Evolutionary conservation across 257 asterid species (phyloP).

Genomic region (Nicotiana noctiflora): DNA sequence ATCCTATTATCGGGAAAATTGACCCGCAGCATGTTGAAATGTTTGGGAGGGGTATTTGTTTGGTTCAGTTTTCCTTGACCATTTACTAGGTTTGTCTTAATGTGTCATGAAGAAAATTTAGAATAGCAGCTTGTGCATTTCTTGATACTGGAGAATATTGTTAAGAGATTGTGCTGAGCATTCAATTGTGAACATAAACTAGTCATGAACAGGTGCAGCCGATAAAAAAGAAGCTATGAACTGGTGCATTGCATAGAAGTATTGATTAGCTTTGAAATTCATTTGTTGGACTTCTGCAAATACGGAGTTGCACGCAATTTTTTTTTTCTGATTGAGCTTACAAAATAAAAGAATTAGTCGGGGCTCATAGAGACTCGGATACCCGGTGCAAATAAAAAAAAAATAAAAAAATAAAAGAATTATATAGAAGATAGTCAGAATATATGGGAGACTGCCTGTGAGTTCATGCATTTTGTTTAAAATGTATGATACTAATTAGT

Average conservation of each 20-base stretch:
- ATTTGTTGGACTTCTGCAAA: background rate
- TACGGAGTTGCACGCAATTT: background rate
- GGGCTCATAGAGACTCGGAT: too few relatives aligned
- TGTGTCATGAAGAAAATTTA: background rate
- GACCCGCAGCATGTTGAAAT: constrained; percentile 63
- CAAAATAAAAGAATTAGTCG: background rate
- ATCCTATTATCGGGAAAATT: background rate
- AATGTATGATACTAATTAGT: background rate
- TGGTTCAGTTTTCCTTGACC: background rate
- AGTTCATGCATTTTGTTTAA: background rate
- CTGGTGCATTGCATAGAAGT: background rate
- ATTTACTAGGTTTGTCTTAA: background rate
- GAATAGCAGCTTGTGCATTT: background rate
- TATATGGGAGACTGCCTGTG: background rate
- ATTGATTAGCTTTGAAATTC: background rate
- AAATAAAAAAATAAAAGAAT: background rate
- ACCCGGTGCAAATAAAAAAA: too few relatives aligned
- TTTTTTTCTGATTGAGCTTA: background rate
- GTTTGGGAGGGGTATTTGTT: background rate
- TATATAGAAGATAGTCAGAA: background rate
- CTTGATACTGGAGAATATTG: background rate
- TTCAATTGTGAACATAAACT: background rate
- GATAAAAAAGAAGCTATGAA: background rate
- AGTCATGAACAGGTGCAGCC: background rate
- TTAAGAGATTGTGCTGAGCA: background rate